Base-by-base conservation (phyloP, 352 stramenopile species). In the Blastocystis sp. region DNA sequence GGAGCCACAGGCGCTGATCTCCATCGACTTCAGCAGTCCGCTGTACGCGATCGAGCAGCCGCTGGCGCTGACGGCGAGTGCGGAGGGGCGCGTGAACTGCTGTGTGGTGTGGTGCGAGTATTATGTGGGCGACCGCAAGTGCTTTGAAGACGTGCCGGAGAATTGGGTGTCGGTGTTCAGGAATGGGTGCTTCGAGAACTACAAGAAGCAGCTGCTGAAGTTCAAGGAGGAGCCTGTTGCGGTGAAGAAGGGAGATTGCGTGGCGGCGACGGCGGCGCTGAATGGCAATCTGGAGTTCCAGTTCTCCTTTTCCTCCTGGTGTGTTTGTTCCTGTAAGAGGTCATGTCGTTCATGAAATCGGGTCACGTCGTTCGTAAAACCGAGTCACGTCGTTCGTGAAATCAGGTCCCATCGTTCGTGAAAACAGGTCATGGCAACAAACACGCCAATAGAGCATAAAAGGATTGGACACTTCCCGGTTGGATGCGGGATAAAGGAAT, bases 181-280 rank as follows among this genome's bases (percentile, higher is more conserved):
- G n/a, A 66, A 84, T 21, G 74, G 53, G 23, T 38, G 38, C 21
- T 84, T 84, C 9, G 74, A 69, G 2, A 9, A 9, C 23, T 84
- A 84, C n/a, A 62, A 84, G 60, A 84, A 84, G 28, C 74, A 84
- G 74, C 53, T 84, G 48, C n/a, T 84, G 11, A 11, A 56, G 14
- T 84, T 84, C 38, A 38, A 53, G 41, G 41, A 84, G 19, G 45
- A 56, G 53, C 45, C 56, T 14, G 34, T 11, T 21, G 45, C 17
- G n/a, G 74, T 84, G 74, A 67, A 84, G 38, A 23, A 66, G 61
- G 74, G 74, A 28, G 74, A 84, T 69, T 17, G 53, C 19, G 52
- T 84, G 7, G 3, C 38, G 21, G 74, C 23, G 11, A 23, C 48
- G 45, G 74, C 74, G 40, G 23, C 28, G 34, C 53, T 84, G 2